phyloP scores from a whole-genome alignment of 768 basidiomycete species.

The Mycena epipterygia region DNA sequence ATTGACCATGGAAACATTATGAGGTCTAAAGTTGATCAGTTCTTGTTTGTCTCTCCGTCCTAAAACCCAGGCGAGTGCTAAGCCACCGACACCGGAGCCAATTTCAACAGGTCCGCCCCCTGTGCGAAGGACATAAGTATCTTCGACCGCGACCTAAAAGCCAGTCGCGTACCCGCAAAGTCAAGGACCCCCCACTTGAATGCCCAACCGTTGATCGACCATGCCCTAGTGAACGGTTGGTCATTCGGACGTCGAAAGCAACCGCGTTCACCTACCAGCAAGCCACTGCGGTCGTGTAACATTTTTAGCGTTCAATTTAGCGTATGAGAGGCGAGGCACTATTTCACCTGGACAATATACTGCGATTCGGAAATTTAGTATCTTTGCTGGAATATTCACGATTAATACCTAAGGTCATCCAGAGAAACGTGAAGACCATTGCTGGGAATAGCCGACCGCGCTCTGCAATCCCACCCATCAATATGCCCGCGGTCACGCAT shows the following conservation, averaged over 20 bases:
- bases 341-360: conserved; percentile 78
- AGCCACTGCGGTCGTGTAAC: conserved; percentile 59
- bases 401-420: conserved; percentile 72
- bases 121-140: conserved; percentile 39
- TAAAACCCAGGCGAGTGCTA: conserved; percentile 90
- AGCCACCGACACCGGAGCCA: conserved; percentile 85
- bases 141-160: neutral
- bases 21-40: conserved; percentile 85
- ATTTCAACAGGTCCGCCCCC: conserved; percentile 93
- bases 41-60: conserved; percentile 84
- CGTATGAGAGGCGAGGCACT: neutral
- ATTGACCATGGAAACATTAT: conserved; percentile 87
- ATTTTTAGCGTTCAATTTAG: neutral
- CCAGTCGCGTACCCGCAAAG: conserved; percentile 76
- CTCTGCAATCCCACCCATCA: conserved; percentile 87
- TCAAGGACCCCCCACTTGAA: conserved; percentile 89
- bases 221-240: conserved; percentile 57
- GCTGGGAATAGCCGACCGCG: conserved; percentile 87
- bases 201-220: conserved; percentile 88
- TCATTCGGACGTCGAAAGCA: neutral
- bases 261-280: conserved; percentile 60
- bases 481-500: conserved; percentile 82
- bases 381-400: neutral
- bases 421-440: conserved; percentile 85
- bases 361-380: neutral